Base-by-base conservation (phyloP, 768 basidiomycete genomes). In the Tylopilus subfusipes region DNA sequence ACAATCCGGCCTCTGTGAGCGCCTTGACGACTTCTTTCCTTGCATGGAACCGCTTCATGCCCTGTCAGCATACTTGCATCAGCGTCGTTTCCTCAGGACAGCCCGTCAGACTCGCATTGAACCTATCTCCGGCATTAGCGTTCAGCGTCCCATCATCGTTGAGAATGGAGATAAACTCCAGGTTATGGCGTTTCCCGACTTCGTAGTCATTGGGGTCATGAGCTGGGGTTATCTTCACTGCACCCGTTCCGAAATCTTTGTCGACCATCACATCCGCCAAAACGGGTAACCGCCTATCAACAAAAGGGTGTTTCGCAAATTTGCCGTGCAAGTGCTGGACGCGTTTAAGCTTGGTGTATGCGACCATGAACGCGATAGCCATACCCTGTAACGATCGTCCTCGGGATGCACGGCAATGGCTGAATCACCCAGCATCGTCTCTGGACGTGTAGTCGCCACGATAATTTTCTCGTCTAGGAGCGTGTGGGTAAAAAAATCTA, bases 201-300 rank as follows among this genome's bases (percentile, higher is more conserved):
- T 93, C 93, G 71, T 96, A 98, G 79, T 98, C 96, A 67, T 95
- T 95, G 16, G 86, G 90, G 69, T 98, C 97, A 67, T 98, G 97
- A 0, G 96, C 97, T 16, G 97, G 97, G 0, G 97, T 98, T 65
- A 98, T 98, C 76, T 99, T 98, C 48, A 98, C 96, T 1, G 96
- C 97, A 68, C 97, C 97, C 29, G 97, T 99, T 34, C 97, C 97
- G 62, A 98, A 98, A 11, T 81, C 79, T 86, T 93, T 97, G 67
- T 98, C 96, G 54, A 97, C 86, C 69, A 93, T 88, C 21, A 80
- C 75, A 65, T 98, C 96, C 27, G 84, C 78, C 53, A 98, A 76
- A 68, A 99, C 96, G 14, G 93, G 96, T 43, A 99, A 76, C 16
- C 84, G 82, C 43, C 97, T 85, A 55, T 84, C 72, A 45, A 96